Evolutionary conservation across 768 basidiomycete genomes (phyloP).

Genomic region (Boletus subparvulus): DNA sequence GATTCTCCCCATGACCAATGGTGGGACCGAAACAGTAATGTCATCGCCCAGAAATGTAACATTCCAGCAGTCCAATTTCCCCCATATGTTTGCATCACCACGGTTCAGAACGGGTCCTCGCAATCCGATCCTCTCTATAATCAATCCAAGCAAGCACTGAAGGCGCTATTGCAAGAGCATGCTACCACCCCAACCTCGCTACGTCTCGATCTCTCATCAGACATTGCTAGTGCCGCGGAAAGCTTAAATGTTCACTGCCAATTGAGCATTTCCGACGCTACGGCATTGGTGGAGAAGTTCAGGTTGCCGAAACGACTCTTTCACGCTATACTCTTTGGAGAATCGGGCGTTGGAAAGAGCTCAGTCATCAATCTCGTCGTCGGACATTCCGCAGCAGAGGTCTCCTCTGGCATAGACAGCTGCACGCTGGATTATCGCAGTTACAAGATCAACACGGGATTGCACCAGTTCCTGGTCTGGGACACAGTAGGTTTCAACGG

Average conservation of each 20-base stretch:
- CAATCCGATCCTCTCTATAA: background rate
- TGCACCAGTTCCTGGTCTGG: conserved; percentile 27
- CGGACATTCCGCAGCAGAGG: conserved; percentile 19
- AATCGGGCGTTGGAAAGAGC: conserved; percentile 41
- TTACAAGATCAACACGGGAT: conserved; percentile 25
- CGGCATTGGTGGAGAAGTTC: conserved; percentile 12
- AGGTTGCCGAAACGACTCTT: conserved; percentile 12
- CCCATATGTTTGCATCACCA: conserved; percentile 21
- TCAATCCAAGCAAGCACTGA: conserved; percentile 15
- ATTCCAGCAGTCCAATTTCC: conserved; percentile 9
- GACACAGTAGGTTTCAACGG: conserved; percentile 36
- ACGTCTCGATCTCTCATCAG: conserved; percentile 18
- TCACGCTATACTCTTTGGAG: conserved; percentile 41
- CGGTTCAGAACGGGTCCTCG: conserved; percentile 2
- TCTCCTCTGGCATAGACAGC: conserved; percentile 27
- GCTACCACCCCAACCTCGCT: conserved; percentile 9
- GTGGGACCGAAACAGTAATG: conserved; percentile 37
- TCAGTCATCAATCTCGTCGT: conserved; percentile 41
- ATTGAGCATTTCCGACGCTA: conserved; percentile 12
- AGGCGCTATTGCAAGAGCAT: conserved; percentile 7
- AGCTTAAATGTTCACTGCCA: conserved; percentile 14
- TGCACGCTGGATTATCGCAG: conserved; percentile 34
- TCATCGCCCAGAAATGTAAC: conserved; percentile 15
- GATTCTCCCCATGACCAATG: conserved; percentile 35
- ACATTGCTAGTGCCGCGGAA: background rate